phyloP scores from a whole-genome alignment of 345 rosid genomes.

The Garcia nutans region DNA sequence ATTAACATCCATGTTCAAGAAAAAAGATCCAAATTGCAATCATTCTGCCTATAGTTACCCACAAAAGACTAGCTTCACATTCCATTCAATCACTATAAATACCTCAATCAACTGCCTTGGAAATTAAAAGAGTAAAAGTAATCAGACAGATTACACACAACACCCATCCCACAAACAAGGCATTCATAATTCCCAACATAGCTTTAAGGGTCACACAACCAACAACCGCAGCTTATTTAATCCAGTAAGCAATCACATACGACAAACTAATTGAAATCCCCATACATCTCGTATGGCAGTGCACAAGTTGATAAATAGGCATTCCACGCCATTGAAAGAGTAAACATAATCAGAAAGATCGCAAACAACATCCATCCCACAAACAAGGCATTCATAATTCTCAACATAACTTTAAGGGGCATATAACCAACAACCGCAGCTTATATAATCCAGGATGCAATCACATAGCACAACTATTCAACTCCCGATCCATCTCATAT shows the following conservation, averaged over 20 bases:
- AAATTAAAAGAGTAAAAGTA: neutral
- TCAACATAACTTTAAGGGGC: conserved; percentile 7
- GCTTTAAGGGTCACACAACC: conserved; percentile 13
- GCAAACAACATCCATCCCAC: conserved; percentile 18
- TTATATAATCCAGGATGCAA: conserved; percentile 29
- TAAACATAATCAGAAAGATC: conserved; percentile 5
- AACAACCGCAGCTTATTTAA: conserved; percentile 16
- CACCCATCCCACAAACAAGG: conserved; percentile 13
- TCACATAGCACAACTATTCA: conserved; percentile 33
- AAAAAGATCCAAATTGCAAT: neutral
- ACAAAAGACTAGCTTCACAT: neutral
- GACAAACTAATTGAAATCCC: conserved; percentile 36
- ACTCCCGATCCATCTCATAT: conserved; percentile 36
- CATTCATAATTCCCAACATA: neutral
- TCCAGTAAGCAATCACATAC: conserved; percentile 29
- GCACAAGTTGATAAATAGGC: conserved; percentile 7
- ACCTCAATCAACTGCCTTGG: conserved; percentile 18
- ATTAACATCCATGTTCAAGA: neutral
- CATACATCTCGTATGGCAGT: conserved; percentile 32
- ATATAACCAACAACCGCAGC: conserved; percentile 13
- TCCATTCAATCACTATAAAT: neutral
- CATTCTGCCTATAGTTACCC: neutral
- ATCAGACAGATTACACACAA: conserved; percentile 12
- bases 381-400: neutral
- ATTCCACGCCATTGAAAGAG: conserved; percentile 17